Percentiles rank a stretch among this genome's conserved stretches.
Conservation (phyloP, 257 asterid genomes). For the Anisodus acutangulus region DNA sequence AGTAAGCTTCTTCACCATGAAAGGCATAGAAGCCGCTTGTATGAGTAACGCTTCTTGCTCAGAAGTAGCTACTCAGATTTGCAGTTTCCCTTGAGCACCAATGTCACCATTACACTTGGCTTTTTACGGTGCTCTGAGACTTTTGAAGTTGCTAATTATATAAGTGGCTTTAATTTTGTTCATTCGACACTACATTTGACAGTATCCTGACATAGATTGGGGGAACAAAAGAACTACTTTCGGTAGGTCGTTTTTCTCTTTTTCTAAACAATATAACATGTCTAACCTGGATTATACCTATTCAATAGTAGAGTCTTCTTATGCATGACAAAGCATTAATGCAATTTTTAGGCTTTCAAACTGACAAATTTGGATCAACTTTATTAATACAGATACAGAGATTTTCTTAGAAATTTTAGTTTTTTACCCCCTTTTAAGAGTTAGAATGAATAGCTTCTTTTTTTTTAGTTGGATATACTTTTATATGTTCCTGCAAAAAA, state of each 20-base stretch:
- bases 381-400: background rate
- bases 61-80: constrained; percentile 6
- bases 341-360: background rate
- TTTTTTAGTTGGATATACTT: background rate
- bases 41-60: constrained; percentile 2
- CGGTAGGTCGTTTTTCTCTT: background rate
- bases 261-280: background rate
- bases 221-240: background rate
- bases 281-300: background rate
- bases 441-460: background rate
- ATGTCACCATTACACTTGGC: constrained; percentile 10
- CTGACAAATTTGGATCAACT: background rate
- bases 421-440: background rate
- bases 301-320: constrained; percentile 23
- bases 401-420: background rate
- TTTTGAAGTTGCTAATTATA: background rate
- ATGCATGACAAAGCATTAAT: background rate
- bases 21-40: background rate
- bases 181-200: background rate
- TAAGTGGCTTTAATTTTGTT: background rate
- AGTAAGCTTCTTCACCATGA: constrained; percentile 11
- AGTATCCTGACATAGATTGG: background rate
- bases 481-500: background rate
- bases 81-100: background rate
- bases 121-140: background rate